phyloP scores from a whole-genome alignment of 208 protist species.

The Crithidia sp. region DNA sequence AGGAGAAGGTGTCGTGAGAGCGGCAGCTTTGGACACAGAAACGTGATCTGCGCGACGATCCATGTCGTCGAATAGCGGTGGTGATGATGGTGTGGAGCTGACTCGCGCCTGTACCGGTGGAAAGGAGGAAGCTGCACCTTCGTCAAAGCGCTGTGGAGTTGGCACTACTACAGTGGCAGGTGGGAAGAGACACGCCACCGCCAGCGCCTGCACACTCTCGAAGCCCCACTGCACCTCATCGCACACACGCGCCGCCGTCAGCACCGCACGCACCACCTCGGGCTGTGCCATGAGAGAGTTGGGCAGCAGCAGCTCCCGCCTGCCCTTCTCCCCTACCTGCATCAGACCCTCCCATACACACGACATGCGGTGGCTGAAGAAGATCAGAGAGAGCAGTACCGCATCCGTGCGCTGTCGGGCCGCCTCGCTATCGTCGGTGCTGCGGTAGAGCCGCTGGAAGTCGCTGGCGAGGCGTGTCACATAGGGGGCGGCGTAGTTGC shows the following conservation, averaged over 20 bases:
- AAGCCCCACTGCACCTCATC: constrained; percentile 16
- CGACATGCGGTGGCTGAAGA: constrained; percentile 22
- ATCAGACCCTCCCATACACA: constrained; percentile 17
- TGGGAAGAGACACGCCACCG: constrained; percentile 20
- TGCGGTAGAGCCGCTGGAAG: constrained; percentile 27
- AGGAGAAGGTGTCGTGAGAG: too few species aligned
- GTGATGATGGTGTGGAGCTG: too few species aligned
- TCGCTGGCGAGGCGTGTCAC: constrained; percentile 22
- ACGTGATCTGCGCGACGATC: too few species aligned
- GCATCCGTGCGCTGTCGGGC: constrained; percentile 17
- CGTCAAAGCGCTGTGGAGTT: not conserved
- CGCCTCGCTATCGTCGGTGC: constrained; percentile 15
- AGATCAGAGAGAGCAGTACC: constrained; percentile 22
- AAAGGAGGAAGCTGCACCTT: not conserved
- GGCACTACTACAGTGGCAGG: not conserved
- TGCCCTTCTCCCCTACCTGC: constrained; percentile 12
- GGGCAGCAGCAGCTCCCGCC: constrained; percentile 22
- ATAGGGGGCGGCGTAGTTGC: constrained; percentile 29
- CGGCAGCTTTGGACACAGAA: too few species aligned
- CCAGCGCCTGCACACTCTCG: constrained; percentile 19
- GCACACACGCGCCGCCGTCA: constrained; percentile 9
- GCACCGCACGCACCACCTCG: constrained; percentile 2
- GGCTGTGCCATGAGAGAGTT: constrained; percentile 13
- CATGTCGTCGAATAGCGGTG: too few species aligned
- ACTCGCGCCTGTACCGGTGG: too few species aligned